Conservation (phyloP, 768 basidiomycete genomes). For the Auricularia sp. region DNA sequence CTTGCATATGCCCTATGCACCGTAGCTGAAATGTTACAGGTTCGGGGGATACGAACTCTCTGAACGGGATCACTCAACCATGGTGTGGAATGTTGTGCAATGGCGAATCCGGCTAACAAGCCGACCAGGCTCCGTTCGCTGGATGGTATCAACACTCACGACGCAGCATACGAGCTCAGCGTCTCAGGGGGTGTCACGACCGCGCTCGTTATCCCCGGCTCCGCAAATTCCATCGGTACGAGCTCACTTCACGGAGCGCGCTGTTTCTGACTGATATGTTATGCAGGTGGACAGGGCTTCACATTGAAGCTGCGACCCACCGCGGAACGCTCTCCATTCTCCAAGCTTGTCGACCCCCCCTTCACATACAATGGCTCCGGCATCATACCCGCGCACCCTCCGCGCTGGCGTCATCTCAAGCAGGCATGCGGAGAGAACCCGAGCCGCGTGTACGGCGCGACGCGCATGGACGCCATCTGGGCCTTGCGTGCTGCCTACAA, state of each 20-base stretch:
- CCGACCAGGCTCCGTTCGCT: slow-evolving; percentile 25
- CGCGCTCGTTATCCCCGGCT: slow-evolving; percentile 36
- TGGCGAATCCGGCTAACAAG: background rate
- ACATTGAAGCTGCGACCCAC: slow-evolving; percentile 32
- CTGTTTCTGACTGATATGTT: too few species aligned
- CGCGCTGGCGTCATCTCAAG: slow-evolving; percentile 30
- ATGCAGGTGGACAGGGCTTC: slow-evolving; percentile 29
- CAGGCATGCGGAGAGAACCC: slow-evolving; percentile 24
- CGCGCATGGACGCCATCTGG: slow-evolving; percentile 9
- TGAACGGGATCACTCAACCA: slow-evolving; percentile 25
- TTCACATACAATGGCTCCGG: slow-evolving; percentile 22
- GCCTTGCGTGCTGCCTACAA: slow-evolving; percentile 31
- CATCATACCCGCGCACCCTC: slow-evolving; percentile 15
- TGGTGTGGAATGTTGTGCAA: slow-evolving; percentile 10
- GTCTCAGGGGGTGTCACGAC: slow-evolving; percentile 41
- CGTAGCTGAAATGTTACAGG: slow-evolving; percentile 1
- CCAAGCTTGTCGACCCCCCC: slow-evolving; percentile 31
- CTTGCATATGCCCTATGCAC: too few species aligned
- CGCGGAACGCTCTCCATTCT: slow-evolving; percentile 25
- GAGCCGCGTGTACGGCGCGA: slow-evolving; percentile 8
- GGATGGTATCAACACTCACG: slow-evolving; percentile 39
- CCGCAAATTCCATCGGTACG: slow-evolving; percentile 17
- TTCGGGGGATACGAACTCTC: slow-evolving; percentile 45
- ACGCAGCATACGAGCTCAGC: slow-evolving; percentile 29
- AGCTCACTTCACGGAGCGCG: too few species aligned